Base-by-base conservation (phyloP, 176 grass and related monocot species). In the Musa troglodytarum region DNA sequence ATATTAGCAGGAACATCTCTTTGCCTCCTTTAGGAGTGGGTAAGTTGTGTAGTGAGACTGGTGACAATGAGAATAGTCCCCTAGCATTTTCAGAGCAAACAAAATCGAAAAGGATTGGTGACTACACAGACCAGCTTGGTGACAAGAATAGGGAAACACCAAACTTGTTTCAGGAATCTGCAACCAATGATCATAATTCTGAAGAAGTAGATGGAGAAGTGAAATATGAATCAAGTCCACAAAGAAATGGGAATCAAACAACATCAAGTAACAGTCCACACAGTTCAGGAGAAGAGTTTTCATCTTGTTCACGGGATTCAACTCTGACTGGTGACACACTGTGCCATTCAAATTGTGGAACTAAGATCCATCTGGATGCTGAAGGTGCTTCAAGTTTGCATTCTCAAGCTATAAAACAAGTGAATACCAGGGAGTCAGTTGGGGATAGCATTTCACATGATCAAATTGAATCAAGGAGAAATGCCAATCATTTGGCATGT, bases 1-100 rank as follows among this genome's bases (percentile, higher is more conserved):
- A n/a, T 21, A 14, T n/a, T 51, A 91, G 79, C 76, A 91, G 87
- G 58, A 87, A 85, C 81, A 69, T 78, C 25, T 93, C 90, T 65
- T 80, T 93, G 50, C 84, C 94, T 67, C 67, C 78, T 68, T 80
- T 92, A 61, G 65, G 66, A 34, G 66, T 86, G 61, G 76, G 74
- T 57, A 80, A 82, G 76, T 77, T 79, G 51, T 69, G 53, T 73
- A 56, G 23, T 43, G 90, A 88, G 54, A 80, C 80, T 59, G 82
- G 80, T 63, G 78, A 68, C 20, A 85, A 81, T 61, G 69, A 72
- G 67, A 72, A 79, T 49, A 70, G 52, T 78, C 73, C 53, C 52
- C 49, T 49, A 16, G 21, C 16, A 15, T 20, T 43, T 65, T 17
- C 61, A 23, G 16, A 51, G 67, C 62, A 76, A 80, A 74, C 85